These are phyloP conservation scores for Tieghemostelium lacteum DNA, from an alignment of 78 protist genomes.

Conservation along the genomic window DNA sequence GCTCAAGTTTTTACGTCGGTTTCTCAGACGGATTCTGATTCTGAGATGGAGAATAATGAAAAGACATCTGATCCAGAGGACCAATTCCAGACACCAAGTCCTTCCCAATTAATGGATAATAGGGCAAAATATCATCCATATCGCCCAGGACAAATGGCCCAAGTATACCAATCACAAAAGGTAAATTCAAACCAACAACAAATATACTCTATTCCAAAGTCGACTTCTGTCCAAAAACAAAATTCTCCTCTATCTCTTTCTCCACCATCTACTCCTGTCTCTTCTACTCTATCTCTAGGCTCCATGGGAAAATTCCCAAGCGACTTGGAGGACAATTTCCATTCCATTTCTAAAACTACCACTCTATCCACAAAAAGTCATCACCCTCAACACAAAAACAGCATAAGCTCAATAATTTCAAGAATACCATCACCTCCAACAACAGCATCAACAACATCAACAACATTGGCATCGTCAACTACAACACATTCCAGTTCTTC, in stretches of 20 bases:
- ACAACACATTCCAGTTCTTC: no score
- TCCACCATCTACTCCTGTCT: no score
- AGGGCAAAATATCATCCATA: not conserved
- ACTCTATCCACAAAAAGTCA: not conserved
- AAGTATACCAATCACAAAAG: not conserved
- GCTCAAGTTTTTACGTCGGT: no score
- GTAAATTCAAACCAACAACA: not conserved
- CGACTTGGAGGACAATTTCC: not conserved
- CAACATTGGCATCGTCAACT: not conserved
- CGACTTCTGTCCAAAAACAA: not conserved
- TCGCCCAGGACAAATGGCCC: not conserved
- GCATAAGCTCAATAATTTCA: no score
- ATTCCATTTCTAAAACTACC: not conserved
- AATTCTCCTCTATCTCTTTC: not conserved
- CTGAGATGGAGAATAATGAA: not conserved
- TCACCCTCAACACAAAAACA: no score
- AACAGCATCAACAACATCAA: not conserved
- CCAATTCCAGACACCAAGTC: not conserved
- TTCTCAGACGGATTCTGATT: not conserved
- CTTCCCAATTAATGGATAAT: not conserved
- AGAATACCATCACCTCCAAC: not conserved
- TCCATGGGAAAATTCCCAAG: no score
- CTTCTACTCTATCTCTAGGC: no score
- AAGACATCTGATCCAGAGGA: not conserved
- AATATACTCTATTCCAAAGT: not conserved